A percentile compares a stretch with the other conserved stretches of the same genome.
Evolutionary conservation across 441 rosid species (phyloP).

Genomic region (Capsella rubella): DNA sequence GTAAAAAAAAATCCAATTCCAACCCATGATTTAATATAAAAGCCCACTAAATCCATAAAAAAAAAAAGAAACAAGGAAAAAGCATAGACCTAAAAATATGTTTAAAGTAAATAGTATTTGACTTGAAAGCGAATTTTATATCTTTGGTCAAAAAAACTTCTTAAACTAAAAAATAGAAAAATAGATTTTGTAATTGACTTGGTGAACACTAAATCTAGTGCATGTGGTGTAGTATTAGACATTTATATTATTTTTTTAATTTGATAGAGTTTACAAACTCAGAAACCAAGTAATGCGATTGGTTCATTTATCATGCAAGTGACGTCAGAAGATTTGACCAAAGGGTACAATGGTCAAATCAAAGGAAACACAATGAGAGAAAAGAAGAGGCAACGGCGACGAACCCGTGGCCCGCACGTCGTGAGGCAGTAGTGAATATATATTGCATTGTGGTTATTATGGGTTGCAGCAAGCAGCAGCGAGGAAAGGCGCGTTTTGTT

Average conservation of each 20-base stretch:
- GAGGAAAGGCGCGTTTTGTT: conserved; percentile 43
- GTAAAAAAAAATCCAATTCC: not conserved
- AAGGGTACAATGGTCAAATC: not conserved
- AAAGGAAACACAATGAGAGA: not conserved
- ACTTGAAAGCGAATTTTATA: not conserved
- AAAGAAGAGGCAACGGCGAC: conserved; percentile 4
- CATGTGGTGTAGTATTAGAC: not conserved
- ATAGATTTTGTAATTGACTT: not conserved
- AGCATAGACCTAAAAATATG: not conserved
- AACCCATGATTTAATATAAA: not conserved
- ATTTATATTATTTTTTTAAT: not conserved
- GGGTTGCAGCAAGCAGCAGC: not conserved
- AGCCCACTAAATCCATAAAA: not conserved
- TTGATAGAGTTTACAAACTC: not conserved
- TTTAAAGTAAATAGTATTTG: not conserved
- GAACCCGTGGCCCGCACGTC: conserved; percentile 40
- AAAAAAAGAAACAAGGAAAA: not conserved
- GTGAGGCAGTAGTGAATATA: not conserved
- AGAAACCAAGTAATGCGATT: not conserved
- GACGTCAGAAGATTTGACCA: not conserved
- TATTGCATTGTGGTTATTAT: too few species aligned
- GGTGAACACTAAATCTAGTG: not conserved
- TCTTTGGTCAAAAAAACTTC: not conserved
- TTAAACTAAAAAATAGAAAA: not conserved
- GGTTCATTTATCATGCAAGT: not conserved